phyloP scores from a whole-genome alignment of 2,329 filamentous ascomycete genomes.

The Chaetoscypha palmicola region DNA sequence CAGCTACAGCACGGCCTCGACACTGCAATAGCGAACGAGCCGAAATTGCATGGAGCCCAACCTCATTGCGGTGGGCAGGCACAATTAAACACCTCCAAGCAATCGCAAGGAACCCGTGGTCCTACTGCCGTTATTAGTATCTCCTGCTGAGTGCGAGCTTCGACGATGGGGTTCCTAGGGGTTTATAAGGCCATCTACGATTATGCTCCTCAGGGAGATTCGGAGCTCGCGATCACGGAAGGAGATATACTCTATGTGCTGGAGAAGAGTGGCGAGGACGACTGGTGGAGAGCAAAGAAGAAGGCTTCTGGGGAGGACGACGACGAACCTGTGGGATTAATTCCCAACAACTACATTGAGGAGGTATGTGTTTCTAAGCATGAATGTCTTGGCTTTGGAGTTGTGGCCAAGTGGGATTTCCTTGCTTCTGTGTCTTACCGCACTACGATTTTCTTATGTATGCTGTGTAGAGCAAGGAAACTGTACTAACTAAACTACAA shows the following conservation, averaged over 20 bases:
- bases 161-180: constrained; percentile 78
- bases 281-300: constrained; percentile 67
- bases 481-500: constrained; percentile 30
- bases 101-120: constrained; percentile 13
- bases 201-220: constrained; percentile 79
- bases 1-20: constrained; percentile 18
- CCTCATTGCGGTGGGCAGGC: constrained; percentile 20
- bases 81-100: constrained; percentile 19
- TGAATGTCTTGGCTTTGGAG: too few relatives aligned
- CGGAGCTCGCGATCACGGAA: constrained; percentile 77
- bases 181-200: constrained; percentile 90
- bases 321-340: constrained; percentile 36
- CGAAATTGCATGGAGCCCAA: constrained; percentile 25
- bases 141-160: too few relatives aligned
- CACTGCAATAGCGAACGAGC: constrained; percentile 15
- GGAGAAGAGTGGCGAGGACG: constrained; percentile 61
- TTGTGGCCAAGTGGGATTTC: background rate
- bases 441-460: too few relatives aligned
- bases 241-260: constrained; percentile 83
- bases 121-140: constrained; percentile 14
- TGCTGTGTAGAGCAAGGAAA: too few relatives aligned
- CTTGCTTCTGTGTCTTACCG: too few relatives aligned
- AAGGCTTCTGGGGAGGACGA: constrained; percentile 35
- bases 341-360: constrained; percentile 93
- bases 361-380: constrained; percentile 54